Percentiles rank a stretch among this genome's conserved stretches.
phyloP scores from a whole-genome alignment of 495 filamentous ascomycete genomes.

The Recurvomyces mirabilis region DNA sequence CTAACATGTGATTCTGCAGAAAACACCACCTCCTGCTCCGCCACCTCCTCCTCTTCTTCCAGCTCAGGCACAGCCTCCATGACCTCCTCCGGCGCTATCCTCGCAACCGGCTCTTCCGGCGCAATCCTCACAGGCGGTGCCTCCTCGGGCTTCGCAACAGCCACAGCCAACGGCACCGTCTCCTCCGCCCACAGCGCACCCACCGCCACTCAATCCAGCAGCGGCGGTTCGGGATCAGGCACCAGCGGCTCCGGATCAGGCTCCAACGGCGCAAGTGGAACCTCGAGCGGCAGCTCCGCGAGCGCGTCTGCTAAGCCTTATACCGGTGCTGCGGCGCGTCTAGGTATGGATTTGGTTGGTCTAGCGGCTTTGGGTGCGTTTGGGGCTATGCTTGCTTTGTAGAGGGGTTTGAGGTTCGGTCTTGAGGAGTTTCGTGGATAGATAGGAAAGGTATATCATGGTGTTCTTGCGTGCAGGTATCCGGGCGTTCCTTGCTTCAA shows the following conservation, averaged over 20 bases:
- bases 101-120: not conserved
- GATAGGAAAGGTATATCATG: too few relatives aligned
- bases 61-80: not conserved
- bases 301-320: not conserved
- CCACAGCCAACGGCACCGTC: constrained; percentile 1
- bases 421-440: too few relatives aligned
- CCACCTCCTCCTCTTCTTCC: not conserved
- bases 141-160: constrained; percentile 1
- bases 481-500: too few relatives aligned
- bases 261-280: not conserved
- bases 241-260: not conserved
- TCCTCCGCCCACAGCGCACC: not conserved
- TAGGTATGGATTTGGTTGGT: constrained; percentile 7
- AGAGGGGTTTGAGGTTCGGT: not conserved
- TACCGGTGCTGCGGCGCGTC: constrained; percentile 1
- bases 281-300: not conserved
- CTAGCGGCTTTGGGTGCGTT: constrained; percentile 3
- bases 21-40: constrained; percentile 6
- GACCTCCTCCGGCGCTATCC: not conserved
- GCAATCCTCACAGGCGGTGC: not conserved
- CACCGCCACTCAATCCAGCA: not conserved
- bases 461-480: too few relatives aligned
- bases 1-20: too few relatives aligned
- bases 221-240: not conserved
- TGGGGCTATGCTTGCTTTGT: constrained; percentile 3